Evolutionary conservation across 108 stramenopile genomes (phyloP).

Genomic region (Nannochloropsis salina): DNA sequence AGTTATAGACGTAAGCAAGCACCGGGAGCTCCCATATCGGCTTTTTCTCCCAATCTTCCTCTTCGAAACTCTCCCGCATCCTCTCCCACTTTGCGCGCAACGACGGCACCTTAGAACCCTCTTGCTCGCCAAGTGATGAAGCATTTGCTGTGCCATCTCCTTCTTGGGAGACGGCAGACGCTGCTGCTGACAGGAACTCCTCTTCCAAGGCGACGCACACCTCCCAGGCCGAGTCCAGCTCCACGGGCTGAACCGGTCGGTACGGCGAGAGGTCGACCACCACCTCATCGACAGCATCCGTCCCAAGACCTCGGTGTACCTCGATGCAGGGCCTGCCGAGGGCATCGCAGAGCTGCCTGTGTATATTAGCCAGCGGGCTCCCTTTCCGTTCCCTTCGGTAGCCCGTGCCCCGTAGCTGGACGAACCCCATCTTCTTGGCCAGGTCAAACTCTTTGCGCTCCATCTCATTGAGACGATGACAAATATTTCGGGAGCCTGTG

Average conservation of each 20-base stretch:
- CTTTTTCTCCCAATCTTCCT: neutral
- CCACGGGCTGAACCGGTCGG: neutral
- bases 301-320: constrained; percentile 21
- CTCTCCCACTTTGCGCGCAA: neutral
- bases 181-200: neutral
- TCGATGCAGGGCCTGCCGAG: constrained; percentile 27
- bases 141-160: neutral
- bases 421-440: constrained; percentile 44
- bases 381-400: constrained; percentile 55
- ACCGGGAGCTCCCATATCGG: neutral
- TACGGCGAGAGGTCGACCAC: constrained; percentile 32
- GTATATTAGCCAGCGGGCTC: constrained; percentile 52
- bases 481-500: constrained; percentile 48
- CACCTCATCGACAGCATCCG: constrained; percentile 34
- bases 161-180: neutral
- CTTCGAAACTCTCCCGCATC: neutral
- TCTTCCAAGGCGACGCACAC: neutral
- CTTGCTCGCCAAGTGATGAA: neutral
- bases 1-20: neutral
- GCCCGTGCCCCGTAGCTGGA: constrained; percentile 55
- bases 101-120: neutral
- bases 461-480: constrained; percentile 52
- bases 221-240: neutral
- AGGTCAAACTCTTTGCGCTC: constrained; percentile 38
- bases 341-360: constrained; percentile 60